These are phyloP conservation scores for Peronospora belbahrii DNA, from an alignment of 352 stramenopile species.

Conservation along the genomic window DNA sequence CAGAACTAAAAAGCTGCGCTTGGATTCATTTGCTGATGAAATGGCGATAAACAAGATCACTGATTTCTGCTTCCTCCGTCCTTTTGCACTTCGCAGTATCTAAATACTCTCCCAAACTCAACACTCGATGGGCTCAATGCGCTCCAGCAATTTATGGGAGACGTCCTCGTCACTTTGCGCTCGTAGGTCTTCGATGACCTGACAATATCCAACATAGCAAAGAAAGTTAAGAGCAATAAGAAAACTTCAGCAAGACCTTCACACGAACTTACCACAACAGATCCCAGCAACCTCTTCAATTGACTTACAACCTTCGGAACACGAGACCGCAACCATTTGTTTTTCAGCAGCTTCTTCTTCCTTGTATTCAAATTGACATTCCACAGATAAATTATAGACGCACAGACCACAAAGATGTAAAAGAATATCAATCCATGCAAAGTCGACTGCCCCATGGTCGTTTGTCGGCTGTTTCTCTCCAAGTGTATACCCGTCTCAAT, in stretches of 20 bases:
- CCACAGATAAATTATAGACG: slow-evolving; percentile 29
- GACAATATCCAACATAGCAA: neutral
- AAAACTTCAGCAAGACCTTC: neutral
- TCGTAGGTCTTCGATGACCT: slow-evolving; percentile 39
- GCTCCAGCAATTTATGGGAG: slow-evolving; percentile 1
- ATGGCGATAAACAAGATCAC: slow-evolving; percentile 13
- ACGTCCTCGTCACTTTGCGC: neutral
- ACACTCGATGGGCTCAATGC: slow-evolving; percentile 18
- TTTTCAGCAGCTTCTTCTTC: slow-evolving; percentile 9
- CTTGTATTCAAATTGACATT: slow-evolving; percentile 8
- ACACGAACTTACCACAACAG: slow-evolving; percentile 28
- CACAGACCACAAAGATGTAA: slow-evolving; percentile 22
- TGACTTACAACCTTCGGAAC: slow-evolving; percentile 20
- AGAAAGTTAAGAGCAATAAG: slow-evolving; percentile 1
- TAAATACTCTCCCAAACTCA: slow-evolving; percentile 13
- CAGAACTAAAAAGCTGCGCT: neutral
- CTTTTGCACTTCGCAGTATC: slow-evolving; percentile 6
- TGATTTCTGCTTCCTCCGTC: neutral
- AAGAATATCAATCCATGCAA: slow-evolving; percentile 26
- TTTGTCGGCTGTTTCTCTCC: neutral
- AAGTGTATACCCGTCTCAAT: neutral
- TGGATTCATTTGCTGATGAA: slow-evolving; percentile 17
- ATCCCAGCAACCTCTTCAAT: slow-evolving; percentile 30
- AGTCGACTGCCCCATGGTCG: neutral
- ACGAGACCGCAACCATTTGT: slow-evolving; percentile 29